Evolutionary conservation across 176 grass and related monocot genomes (phyloP), one percentile per base, ranked within the genome.

Genomic region (Bonia amplexicaulis): DNA sequence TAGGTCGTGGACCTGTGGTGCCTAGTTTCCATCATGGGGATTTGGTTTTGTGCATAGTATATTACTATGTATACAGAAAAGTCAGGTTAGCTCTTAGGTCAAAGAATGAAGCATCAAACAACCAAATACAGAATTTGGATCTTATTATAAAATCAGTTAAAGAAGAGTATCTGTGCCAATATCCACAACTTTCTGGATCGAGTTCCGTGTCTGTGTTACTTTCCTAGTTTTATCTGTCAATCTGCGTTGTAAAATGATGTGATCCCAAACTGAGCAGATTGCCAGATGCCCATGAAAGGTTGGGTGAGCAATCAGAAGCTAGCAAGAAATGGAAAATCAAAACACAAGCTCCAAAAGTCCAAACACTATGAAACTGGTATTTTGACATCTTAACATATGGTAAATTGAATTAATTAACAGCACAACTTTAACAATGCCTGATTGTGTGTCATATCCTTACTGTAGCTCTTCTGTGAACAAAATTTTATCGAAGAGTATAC

Each of bases 71-170:
- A 23, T 35, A 46, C 63, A 69, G 8, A 49, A 20, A 41, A 49
- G 25, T 17, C 27, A 72, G 15, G 20, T 72, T 82, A 19, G 33
- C 35, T 44, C 23, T 42, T 83, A 71, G 49, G 33, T 11, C 63
- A 78, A 76, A 78, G 54, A 76, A 40, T n/a, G 33, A 72, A 83
- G 66, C 48, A 77, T 71, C 54, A 71, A 82, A 83, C 31, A 37
- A 68, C 45, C 64, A 88, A 76, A 62, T 71, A 41, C 73, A 61
- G 0, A 13, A 49, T 39, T 79, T 12, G 48, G 64, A 54, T 40
- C 62, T 4, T 39, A 47, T 14, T 1, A 27, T 69, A 69, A 48
- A 77, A 59, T 60, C 22, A 45, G 10, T 79, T 71, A 31, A 61
- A 73, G 54, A 17, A 61, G 20, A 81, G 69, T 33, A 33, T 37